Base-by-base conservation (phyloP, 768 basidiomycete species). In the Omphalotus guepiniiformis region DNA sequence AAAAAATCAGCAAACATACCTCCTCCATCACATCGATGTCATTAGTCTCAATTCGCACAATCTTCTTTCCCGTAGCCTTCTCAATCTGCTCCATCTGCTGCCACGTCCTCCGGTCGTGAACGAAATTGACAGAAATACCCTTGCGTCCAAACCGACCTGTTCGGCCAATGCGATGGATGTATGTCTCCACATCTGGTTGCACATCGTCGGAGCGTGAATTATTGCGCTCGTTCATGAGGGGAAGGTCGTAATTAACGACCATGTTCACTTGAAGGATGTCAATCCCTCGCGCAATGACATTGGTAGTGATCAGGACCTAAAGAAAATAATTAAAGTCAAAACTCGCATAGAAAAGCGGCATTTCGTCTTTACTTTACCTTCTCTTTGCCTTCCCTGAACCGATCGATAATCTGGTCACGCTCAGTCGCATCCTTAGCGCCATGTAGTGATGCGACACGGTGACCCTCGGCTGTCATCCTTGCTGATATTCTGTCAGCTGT, bases 181-280 rank as follows among this genome's bases (percentile, higher is more conserved):
- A 99, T 1, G 95, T 98, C 72, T 98, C 96, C 38, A 93, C 76
- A 62, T 99, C 96, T 0, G 93, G 92, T 49, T 68, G 72, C 55
- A 64, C 75, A 52, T 88, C 85, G 19, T 62, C 65, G 2, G 54
- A 61, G 53, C 59, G 71, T 40, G 53, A 60, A 55, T 61, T 64
- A 45, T 72, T 69, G 12, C 86, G 82, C 58, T 89, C 87, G 55
- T 81, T 85, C 78, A 89, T 81, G 38, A 93, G 70, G 0, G 94
- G 93, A 22, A 96, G 77, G 61, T 97, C 94, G 61, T 98, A 99
- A 69, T 98, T 98, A 65, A 99, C 93, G n/a, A 98, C 95, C 93
- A 99, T 93, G 74, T 97, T 99, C 58, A 99, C 96, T 71, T 97
- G 95, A 47, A 93, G 75, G 59, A 99, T 96, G 59, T 99, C 96